Percentiles rank a stretch among this genome's conserved stretches.
These are phyloP conservation scores for Debaryomyces udenii DNA, from an alignment of 1,139 yeast species.

Conservation along the genomic window DNA sequence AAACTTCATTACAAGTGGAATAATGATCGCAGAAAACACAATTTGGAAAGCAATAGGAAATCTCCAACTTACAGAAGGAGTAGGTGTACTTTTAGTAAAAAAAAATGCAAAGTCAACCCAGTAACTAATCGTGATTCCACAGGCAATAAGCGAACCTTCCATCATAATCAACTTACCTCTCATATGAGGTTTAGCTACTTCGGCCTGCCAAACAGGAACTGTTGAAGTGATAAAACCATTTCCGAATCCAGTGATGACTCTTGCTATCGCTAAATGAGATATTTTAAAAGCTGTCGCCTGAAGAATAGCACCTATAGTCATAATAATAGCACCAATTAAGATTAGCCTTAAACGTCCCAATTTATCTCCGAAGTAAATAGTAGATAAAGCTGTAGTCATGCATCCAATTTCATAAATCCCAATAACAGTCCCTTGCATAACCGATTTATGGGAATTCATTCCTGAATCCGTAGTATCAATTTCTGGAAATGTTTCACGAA, in stretches of 20 bases:
- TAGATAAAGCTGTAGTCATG: slow-evolving; percentile 35
- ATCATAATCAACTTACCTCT: slow-evolving; percentile 41
- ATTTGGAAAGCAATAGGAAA: slow-evolving; percentile 52
- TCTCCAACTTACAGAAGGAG: slow-evolving; percentile 37
- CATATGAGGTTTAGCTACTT: slow-evolving; percentile 35
- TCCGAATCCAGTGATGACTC: slow-evolving; percentile 50
- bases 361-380: slow-evolving; percentile 38
- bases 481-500: slow-evolving; percentile 41
- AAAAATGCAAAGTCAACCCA: slow-evolving; percentile 51
- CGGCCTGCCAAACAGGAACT: slow-evolving; percentile 45
- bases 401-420: slow-evolving; percentile 45
- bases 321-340: slow-evolving; percentile 35
- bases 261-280: slow-evolving; percentile 39
- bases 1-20: slow-evolving; percentile 33
- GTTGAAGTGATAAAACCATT: slow-evolving; percentile 41
- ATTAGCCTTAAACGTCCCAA: slow-evolving; percentile 37
- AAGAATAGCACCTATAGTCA: slow-evolving; percentile 39
- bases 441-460: slow-evolving; percentile 21
- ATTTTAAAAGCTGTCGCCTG: slow-evolving; percentile 37
- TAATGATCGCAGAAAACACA: slow-evolving; percentile 35
- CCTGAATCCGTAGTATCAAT: slow-evolving; percentile 20
- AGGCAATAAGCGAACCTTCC: slow-evolving; percentile 41
- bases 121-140: slow-evolving; percentile 44
- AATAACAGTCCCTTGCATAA: slow-evolving; percentile 38
- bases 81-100: slow-evolving; percentile 27